A percentile compares a stretch with the other conserved stretches of the same genome.
Evolutionary conservation across 768 basidiomycete genomes (phyloP).

Genomic region (Lactarius akahatsu): DNA sequence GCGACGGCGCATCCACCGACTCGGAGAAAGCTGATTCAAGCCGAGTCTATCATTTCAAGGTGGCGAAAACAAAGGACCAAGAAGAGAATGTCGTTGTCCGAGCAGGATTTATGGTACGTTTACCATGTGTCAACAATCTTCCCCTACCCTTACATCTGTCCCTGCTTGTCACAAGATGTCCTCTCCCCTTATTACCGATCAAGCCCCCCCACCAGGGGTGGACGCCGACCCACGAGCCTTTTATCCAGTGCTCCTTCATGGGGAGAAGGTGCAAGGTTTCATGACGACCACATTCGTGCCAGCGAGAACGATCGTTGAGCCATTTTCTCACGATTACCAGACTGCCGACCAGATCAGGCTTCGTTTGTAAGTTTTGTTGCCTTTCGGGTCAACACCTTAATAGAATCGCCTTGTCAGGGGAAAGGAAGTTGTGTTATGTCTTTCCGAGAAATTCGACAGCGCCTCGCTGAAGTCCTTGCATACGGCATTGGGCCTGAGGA

Average conservation of each 20-base stretch:
- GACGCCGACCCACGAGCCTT: not conserved
- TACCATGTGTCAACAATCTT: fast-evolving
- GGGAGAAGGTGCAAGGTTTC: slow-evolving; percentile 30
- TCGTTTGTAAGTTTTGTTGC: not conserved
- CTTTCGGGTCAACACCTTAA: not conserved
- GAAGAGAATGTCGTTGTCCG: slow-evolving; percentile 48
- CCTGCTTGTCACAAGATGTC: not conserved
- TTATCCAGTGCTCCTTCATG: slow-evolving; percentile 17
- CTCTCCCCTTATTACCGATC: not conserved
- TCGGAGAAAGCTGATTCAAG: slow-evolving; percentile 46
- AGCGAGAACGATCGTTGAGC: not conserved
- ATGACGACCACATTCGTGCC: slow-evolving; percentile 16
- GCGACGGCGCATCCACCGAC: slow-evolving; percentile 30
- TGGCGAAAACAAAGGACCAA: slow-evolving; percentile 55
- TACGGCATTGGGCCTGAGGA: not conserved
- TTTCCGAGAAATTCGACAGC: not conserved
- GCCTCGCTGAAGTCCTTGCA: not conserved
- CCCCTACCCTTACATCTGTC: not conserved
- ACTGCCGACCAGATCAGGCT: slow-evolving; percentile 1
- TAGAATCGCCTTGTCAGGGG: not conserved
- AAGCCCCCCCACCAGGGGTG: not conserved
- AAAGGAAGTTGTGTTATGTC: not conserved
- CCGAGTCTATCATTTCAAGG: slow-evolving; percentile 53
- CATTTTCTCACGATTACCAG: not conserved
- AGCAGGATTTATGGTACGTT: slow-evolving; percentile 47